A percentile compares a stretch with the other conserved stretches of the same genome.
phyloP scores from a whole-genome alignment of 2,329 filamentous ascomycete species.

The Hortaea werneckii region DNA sequence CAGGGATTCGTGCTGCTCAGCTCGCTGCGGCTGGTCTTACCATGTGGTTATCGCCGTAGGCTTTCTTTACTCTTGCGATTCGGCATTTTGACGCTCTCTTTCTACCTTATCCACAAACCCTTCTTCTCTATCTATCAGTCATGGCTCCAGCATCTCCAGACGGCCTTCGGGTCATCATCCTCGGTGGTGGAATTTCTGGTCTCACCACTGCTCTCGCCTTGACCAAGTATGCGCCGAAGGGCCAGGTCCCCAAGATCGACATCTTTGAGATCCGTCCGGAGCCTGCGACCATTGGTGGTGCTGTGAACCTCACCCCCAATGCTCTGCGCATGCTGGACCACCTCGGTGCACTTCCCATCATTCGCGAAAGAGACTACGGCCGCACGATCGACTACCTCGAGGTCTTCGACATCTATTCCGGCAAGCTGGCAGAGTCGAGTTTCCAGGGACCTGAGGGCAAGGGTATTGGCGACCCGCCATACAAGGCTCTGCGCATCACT shows the following conservation, averaged over 20 bases:
- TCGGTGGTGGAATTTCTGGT: slow-evolving; percentile 44
- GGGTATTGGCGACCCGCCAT: slow-evolving; percentile 35
- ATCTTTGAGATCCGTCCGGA: slow-evolving; percentile 40
- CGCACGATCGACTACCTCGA: slow-evolving; percentile 34
- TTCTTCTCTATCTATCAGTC: not conserved
- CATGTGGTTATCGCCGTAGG: not conserved
- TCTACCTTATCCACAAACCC: not conserved
- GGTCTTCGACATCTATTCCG: slow-evolving; percentile 36
- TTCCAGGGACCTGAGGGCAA: slow-evolving; percentile 34
- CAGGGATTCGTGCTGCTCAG: too few relatives aligned
- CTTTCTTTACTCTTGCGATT: not conserved
- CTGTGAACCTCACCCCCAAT: slow-evolving; percentile 40
- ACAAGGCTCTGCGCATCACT: slow-evolving; percentile 35
- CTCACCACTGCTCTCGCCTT: slow-evolving; percentile 41
- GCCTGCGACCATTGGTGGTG: slow-evolving; percentile 37
- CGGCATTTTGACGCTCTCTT: not conserved
- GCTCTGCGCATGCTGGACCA: slow-evolving; percentile 32
- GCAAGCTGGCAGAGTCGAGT: slow-evolving; percentile 33
- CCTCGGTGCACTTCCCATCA: slow-evolving; percentile 26
- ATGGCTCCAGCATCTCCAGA: slow-evolving; percentile 22
- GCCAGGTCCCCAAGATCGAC: slow-evolving; percentile 30
- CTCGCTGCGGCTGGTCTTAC: too few relatives aligned
- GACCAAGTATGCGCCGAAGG: slow-evolving; percentile 32
- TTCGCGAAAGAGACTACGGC: slow-evolving; percentile 31
- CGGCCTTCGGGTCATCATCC: slow-evolving; percentile 35